These are phyloP conservation scores for Cadophora sp. DNA, from an alignment of 2,329 filamentous ascomycete genomes.

Conservation along the genomic window DNA sequence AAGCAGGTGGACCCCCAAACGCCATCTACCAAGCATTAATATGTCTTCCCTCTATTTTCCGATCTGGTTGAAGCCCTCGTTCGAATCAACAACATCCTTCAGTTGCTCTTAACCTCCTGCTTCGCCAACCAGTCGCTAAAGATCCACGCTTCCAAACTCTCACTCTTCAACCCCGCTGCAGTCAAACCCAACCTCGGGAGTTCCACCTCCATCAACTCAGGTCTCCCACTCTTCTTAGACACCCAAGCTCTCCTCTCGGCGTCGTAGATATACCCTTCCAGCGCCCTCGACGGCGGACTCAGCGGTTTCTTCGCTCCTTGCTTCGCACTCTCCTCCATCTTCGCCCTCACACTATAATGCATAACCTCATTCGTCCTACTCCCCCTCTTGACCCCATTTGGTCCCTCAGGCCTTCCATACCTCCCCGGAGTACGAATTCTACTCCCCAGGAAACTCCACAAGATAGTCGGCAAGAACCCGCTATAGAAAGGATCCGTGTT, in stretches of 20 bases:
- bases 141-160: slow-evolving; percentile 12
- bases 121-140: slow-evolving; percentile 14
- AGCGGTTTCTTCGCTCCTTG: not conserved
- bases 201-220: not conserved
- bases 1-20: not conserved
- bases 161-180: not conserved
- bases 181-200: not conserved
- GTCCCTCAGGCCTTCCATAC: slow-evolving; percentile 3
- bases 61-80: not conserved
- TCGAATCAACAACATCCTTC: not conserved
- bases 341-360: slow-evolving; percentile 12
- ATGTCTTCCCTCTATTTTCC: not conserved
- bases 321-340: slow-evolving; percentile 10
- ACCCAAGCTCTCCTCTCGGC: slow-evolving; percentile 1
- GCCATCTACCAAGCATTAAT: not conserved
- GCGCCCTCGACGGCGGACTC: slow-evolving; percentile 1
- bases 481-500: slow-evolving; percentile 1
- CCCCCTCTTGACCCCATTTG: not conserved
- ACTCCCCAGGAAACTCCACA: slow-evolving; percentile 14
- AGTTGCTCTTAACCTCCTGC: slow-evolving; percentile 1
- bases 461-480: slow-evolving; percentile 1
- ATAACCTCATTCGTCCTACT: slow-evolving; percentile 9
- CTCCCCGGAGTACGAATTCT: not conserved
- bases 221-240: not conserved
- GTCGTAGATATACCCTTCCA: slow-evolving; percentile 6